Conservation (phyloP, 495 filamentous ascomycete genomes). For the Aspergillus bertholletiae region DNA sequence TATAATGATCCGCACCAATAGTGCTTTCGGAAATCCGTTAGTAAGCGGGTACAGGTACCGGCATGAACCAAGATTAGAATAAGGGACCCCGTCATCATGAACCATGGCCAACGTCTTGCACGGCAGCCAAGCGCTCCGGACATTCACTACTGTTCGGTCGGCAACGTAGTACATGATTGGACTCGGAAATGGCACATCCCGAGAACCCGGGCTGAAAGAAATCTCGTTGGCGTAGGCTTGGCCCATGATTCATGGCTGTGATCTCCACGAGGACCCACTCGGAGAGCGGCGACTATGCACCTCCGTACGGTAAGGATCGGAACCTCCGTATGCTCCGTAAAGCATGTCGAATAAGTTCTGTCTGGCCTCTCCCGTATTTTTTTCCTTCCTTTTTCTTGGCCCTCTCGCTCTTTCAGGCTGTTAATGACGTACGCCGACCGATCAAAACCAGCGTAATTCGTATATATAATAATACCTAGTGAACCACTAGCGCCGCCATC, state of each 20-base stretch:
- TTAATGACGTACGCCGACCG: too few species aligned
- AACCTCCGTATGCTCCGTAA: too few species aligned
- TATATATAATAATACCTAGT: too few species aligned
- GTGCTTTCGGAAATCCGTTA: background rate
- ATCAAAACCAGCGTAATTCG: too few species aligned
- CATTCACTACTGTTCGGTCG: background rate
- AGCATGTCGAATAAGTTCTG: too few species aligned
- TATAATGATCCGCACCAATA: background rate
- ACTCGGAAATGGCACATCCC: background rate
- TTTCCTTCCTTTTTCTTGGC: too few species aligned
- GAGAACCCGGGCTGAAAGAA: background rate
- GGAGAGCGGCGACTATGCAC: too few species aligned
- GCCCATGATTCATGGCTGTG: background rate
- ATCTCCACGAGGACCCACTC: background rate
- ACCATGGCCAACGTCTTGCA: background rate
- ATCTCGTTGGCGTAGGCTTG: too few species aligned
- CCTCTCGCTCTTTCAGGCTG: too few species aligned
- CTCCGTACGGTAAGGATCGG: too few species aligned
- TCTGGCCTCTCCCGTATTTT: too few species aligned
- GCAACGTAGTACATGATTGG: background rate
- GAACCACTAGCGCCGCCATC: too few species aligned
- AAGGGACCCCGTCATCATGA: background rate
- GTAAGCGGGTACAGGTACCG: background rate
- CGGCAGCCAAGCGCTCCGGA: background rate
- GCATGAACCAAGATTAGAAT: background rate